Percentiles rank a stretch among this genome's conserved stretches.
These are phyloP conservation scores for Schoenoplectus tabernaemontani DNA, from an alignment of 202 grass and related monocot species.

Conservation along the genomic window DNA sequence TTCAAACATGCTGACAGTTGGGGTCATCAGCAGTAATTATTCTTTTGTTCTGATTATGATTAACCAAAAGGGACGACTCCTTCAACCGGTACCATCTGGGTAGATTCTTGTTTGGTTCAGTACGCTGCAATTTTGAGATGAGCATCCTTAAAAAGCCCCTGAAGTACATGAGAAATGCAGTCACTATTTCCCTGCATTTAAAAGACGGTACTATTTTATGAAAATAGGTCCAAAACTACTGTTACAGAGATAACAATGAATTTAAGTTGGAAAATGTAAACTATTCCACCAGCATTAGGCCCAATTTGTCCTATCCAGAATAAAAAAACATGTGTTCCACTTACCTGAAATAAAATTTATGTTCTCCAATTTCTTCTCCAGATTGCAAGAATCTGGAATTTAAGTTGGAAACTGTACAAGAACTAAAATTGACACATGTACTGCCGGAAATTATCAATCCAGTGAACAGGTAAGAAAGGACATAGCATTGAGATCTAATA, in stretches of 20 bases:
- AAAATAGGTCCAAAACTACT: neutral
- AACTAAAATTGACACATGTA: neutral
- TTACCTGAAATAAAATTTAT: neutral
- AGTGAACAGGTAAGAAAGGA: neutral
- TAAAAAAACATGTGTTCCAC: neutral
- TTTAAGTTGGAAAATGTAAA: too few relatives aligned
- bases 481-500: neutral
- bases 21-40: conserved; percentile 43
- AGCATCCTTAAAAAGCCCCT: conserved; percentile 83
- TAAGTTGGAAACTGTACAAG: neutral
- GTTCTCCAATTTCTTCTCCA: neutral
- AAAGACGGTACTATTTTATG: conserved; percentile 9
- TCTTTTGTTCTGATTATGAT: conserved; percentile 64
- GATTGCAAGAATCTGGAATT: neutral
- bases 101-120: conserved; percentile 37
- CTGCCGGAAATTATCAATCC: neutral
- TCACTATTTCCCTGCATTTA: conserved; percentile 80
- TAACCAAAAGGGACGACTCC: conserved; percentile 52
- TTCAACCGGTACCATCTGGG: conserved; percentile 61
- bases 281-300: neutral
- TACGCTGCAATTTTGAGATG: conserved; percentile 54
- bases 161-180: conserved; percentile 82
- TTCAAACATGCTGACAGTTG: conserved; percentile 45
- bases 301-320: neutral
- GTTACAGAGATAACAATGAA: neutral